These are phyloP conservation scores for Trichoderma asperellum DNA, from an alignment of 2,329 filamentous ascomycete genomes.

Conservation along the genomic window DNA sequence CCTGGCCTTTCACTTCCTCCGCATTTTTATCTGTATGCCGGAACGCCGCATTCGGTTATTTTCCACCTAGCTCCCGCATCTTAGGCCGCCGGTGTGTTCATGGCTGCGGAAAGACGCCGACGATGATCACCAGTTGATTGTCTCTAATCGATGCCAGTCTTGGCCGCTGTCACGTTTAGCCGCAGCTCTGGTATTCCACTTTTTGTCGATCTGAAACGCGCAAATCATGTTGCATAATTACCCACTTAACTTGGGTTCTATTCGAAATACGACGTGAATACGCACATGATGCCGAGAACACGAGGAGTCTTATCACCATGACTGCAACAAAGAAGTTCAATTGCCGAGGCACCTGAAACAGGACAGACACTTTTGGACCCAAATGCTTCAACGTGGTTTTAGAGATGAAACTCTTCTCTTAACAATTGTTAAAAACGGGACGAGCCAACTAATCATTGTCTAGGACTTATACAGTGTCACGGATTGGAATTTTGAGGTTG, in stretches of 20 bases:
- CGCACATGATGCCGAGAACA: not conserved
- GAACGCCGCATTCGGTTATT: conserved; percentile 6
- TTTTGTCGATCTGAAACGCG: not conserved
- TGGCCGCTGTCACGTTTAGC: not conserved
- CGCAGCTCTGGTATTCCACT: not conserved
- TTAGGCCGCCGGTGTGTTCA: not conserved
- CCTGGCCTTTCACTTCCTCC: not conserved
- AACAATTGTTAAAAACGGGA: not conserved
- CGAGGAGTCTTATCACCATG: not conserved
- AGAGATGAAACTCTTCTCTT: not conserved
- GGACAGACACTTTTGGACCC: not conserved
- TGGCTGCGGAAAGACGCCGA: not conserved
- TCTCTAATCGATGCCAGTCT: not conserved
- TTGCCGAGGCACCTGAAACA: not conserved
- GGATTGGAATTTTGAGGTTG: not conserved
- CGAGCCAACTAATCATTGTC: not conserved
- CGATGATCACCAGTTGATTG: not conserved
- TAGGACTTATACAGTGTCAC: not conserved
- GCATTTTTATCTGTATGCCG: not conserved
- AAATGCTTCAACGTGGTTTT: not conserved
- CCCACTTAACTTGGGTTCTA: not conserved
- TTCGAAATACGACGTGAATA: not conserved
- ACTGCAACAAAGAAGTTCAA: not conserved
- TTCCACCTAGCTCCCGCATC: not conserved
- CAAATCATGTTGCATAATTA: not conserved